A percentile compares a stretch with the other conserved stretches of the same genome.
Conservation (phyloP, 805 yeast genomes). For the Metschnikowia arizonensis region DNA sequence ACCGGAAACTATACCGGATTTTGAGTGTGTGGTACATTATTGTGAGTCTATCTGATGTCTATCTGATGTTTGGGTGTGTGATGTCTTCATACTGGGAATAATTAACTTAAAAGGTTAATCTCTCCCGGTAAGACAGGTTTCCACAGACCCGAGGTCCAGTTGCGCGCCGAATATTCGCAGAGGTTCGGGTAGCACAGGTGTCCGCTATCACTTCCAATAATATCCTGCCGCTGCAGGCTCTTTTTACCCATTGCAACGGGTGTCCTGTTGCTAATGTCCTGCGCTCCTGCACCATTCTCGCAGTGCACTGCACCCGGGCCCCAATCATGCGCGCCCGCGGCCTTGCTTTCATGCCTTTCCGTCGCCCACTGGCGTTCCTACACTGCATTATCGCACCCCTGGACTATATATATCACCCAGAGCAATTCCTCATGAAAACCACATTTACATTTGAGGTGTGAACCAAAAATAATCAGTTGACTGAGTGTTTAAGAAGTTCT, state of each 20-base stretch:
- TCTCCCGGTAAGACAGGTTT: constrained; percentile 1
- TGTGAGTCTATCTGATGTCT: no score
- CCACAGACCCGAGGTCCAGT: constrained; percentile 1
- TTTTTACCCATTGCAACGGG: constrained; percentile 4
- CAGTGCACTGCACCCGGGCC: neutral
- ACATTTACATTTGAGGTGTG: neutral
- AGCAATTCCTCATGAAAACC: neutral
- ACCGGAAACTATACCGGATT: no score
- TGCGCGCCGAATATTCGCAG: constrained; percentile 4
- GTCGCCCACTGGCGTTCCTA: constrained; percentile 3
- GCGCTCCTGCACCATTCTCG: constrained; percentile 2
- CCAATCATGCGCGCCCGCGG: constrained; percentile 8
- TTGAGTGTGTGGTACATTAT: no score
- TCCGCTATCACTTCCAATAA: constrained; percentile 9
- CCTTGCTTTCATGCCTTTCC: constrained; percentile 16
- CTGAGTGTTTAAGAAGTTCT: no score
- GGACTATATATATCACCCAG: constrained; percentile 4
- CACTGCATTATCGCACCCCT: constrained; percentile 5
- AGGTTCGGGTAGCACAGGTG: constrained; percentile 11
- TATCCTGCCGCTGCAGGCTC: constrained; percentile 3
- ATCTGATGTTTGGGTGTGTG: neutral
- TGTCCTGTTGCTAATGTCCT: neutral
- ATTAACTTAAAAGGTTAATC: constrained; percentile 1
- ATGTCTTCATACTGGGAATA: no score
- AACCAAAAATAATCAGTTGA: neutral